Percentiles rank a stretch among this genome's conserved stretches.
Evolutionary conservation across 306 rosid genomes (phyloP).

Genomic region (Lathyrus oleraceus): DNA sequence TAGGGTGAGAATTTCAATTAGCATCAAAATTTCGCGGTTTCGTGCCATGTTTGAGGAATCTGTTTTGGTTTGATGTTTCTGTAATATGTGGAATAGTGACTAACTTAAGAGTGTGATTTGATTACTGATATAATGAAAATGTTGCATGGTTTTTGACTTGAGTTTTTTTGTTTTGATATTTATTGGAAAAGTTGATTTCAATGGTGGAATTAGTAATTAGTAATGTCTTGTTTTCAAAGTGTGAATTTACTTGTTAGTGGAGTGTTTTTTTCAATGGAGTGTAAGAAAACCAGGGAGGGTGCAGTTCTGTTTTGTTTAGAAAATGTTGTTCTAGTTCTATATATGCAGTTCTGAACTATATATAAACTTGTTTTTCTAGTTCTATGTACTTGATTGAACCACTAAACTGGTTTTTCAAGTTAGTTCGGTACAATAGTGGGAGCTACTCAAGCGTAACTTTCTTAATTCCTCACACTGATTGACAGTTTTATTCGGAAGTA

Average conservation of each 20-base stretch:
- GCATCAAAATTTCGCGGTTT: conserved; percentile 13
- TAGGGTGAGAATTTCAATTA: conserved; percentile 23
- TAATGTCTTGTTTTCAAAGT: neutral
- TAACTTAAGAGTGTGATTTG: neutral
- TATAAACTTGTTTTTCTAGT: neutral
- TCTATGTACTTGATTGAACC: neutral
- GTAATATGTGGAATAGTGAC: neutral
- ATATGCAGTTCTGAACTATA: neutral
- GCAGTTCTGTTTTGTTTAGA: neutral
- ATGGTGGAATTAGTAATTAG: neutral
- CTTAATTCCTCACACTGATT: no score
- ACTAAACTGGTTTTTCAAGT: neutral
- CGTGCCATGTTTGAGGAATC: conserved; percentile 18
- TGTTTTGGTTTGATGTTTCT: conserved; percentile 8
- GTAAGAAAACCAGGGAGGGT: neutral
- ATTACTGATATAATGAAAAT: no score
- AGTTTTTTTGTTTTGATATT: no score
- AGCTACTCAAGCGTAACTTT: neutral
- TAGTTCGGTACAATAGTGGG: neutral
- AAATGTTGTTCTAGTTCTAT: conserved; percentile 1
- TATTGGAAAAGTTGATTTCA: no score
- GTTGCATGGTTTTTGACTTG: no score
- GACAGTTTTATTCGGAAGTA: no score
- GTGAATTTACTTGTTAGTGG: conserved; percentile 18
- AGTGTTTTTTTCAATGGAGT: neutral